Evolutionary conservation across 1,284 basidiomycete species (phyloP).

Genomic region (Hypsizygus ulmarius): DNA sequence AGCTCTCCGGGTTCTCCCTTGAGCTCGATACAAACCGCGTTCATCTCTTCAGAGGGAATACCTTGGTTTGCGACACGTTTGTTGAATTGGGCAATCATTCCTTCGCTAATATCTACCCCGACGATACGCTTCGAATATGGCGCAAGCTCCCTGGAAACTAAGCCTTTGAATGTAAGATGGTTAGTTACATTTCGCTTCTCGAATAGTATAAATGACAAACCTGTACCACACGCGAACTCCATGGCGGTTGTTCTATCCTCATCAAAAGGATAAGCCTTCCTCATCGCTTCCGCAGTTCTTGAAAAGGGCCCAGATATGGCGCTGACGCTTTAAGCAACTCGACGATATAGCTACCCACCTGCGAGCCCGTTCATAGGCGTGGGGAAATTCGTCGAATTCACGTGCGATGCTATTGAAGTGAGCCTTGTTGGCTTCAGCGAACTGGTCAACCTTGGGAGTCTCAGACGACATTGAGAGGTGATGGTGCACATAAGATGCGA

Average conservation of each 20-base stretch:
- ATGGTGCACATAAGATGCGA: not conserved
- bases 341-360: conserved; percentile 16
- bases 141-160: conserved; percentile 54
- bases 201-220: conserved; percentile 28
- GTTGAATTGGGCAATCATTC: conserved; percentile 63
- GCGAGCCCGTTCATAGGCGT: conserved; percentile 22
- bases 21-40: conserved; percentile 49
- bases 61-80: conserved; percentile 50
- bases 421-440: conserved; percentile 24
- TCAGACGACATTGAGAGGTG: not conserved
- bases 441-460: conserved; percentile 2
- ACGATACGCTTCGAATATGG: conserved; percentile 55
- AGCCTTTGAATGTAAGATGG: conserved; percentile 37
- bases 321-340: not conserved
- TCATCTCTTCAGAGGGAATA: conserved; percentile 56
- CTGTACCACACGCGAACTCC: conserved; percentile 73
- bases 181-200: not conserved
- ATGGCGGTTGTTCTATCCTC: conserved; percentile 53
- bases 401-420: conserved; percentile 23
- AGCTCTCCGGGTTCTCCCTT: conserved; percentile 47
- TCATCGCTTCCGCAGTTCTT: conserved; percentile 40
- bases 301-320: not conserved
- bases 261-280: conserved; percentile 45
- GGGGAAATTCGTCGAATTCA: conserved; percentile 23
- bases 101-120: conserved; percentile 68